These are phyloP conservation scores for Extremus antarcticus DNA, from an alignment of 495 filamentous ascomycete genomes.

Conservation along the genomic window DNA sequence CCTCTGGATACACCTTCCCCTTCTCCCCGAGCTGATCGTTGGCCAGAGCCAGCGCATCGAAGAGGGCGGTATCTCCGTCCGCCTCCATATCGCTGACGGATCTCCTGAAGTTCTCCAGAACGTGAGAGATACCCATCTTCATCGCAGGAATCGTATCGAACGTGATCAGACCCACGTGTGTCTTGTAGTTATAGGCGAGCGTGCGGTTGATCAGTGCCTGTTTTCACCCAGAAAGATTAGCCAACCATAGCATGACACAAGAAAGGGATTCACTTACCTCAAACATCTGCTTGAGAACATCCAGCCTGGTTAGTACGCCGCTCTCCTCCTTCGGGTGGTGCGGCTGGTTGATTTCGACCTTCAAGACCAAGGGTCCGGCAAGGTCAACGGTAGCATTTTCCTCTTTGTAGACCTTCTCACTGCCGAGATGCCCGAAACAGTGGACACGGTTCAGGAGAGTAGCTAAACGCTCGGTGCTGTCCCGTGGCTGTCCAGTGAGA, in stretches of 20 bases:
- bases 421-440: constrained; percentile 4
- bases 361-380: constrained; percentile 18
- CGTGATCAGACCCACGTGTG: constrained; percentile 25
- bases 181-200: constrained; percentile 25
- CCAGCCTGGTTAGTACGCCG: constrained; percentile 16
- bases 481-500: neutral
- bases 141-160: constrained; percentile 16
- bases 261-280: too few species aligned
- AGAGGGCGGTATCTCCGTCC: constrained; percentile 24
- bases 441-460: neutral
- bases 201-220: constrained; percentile 23
- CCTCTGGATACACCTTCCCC: constrained; percentile 21
- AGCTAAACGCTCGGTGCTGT: neutral
- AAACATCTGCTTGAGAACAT: constrained; percentile 30
- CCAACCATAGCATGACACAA: constrained; percentile 1
- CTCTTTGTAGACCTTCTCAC: constrained; percentile 7
- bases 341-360: constrained; percentile 1
- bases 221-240: neutral
- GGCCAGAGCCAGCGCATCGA: constrained; percentile 23
- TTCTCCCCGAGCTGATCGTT: constrained; percentile 22
- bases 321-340: neutral
- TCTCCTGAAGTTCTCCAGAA: constrained; percentile 25
- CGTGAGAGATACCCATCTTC: constrained; percentile 20
- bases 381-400: neutral
- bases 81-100: constrained; percentile 19